phyloP scores from a whole-genome alignment of 768 basidiomycete species.

The Russula foetens region DNA sequence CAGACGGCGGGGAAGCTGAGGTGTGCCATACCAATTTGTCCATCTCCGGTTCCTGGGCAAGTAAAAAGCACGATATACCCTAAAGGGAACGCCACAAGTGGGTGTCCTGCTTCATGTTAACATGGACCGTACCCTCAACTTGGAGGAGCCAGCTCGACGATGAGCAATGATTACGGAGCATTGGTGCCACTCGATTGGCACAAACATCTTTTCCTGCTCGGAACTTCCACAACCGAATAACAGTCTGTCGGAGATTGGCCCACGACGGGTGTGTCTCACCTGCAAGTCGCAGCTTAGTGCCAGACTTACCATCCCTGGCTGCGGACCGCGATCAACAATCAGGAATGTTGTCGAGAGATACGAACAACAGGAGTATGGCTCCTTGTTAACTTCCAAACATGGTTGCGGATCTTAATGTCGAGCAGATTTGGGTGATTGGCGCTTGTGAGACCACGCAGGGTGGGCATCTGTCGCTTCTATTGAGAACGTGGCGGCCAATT shows the following conservation, averaged over 20 bases:
- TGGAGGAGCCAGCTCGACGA: background rate
- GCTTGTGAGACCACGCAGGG: background rate
- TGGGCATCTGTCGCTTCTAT: background rate
- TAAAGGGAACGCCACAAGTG: background rate
- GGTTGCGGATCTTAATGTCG: background rate
- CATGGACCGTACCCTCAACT: background rate
- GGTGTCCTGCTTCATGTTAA: background rate
- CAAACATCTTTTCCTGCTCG: background rate
- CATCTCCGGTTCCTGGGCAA: background rate
- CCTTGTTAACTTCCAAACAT: conserved; percentile 1
- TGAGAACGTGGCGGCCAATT: background rate
- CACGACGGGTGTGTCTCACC: background rate
- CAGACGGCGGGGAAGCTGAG: background rate
- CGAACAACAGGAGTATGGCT: background rate
- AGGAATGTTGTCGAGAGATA: background rate
- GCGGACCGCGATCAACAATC: background rate
- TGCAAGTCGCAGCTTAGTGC: background rate
- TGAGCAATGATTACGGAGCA: background rate
- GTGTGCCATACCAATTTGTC: background rate
- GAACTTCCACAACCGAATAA: background rate
- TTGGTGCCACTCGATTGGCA: background rate
- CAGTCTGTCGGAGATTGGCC: background rate
- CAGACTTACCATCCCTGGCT: background rate
- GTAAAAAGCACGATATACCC: background rate
- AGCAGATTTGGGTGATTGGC: background rate